Evolutionary conservation across 2,329 filamentous ascomycete species (phyloP).

Genomic region (Gaeumannomyces sp.): DNA sequence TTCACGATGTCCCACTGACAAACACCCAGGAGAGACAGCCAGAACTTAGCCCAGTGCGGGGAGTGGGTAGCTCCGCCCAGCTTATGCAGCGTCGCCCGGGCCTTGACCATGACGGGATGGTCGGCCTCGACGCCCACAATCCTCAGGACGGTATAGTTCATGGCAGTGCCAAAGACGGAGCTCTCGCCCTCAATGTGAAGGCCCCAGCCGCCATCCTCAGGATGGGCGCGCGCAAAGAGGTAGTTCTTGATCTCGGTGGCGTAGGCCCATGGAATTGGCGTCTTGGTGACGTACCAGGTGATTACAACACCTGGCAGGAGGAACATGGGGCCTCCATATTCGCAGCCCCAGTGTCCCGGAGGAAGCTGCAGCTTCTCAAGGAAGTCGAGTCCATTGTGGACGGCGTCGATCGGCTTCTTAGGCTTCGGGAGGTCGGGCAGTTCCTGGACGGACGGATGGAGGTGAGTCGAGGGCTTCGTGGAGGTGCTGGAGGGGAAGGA

Average conservation of each 20-base stretch:
- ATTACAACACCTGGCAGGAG: conserved; percentile 80
- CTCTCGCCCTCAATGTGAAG: conserved; percentile 92
- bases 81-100: conserved; percentile 73
- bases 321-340: conserved; percentile 98
- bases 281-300: conserved; percentile 83
- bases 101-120: conserved; percentile 78
- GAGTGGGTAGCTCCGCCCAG: conserved; percentile 77
- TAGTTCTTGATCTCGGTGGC: conserved; percentile 90
- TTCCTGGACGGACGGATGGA: conserved; percentile 41
- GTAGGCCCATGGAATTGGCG: conserved; percentile 72
- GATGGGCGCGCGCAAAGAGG: conserved; percentile 75
- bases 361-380: conserved; percentile 85
- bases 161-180: conserved; percentile 78
- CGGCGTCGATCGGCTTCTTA: conserved; percentile 68
- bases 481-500: neutral
- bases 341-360: conserved; percentile 91
- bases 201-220: conserved; percentile 93
- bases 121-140: conserved; percentile 79
- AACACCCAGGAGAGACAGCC: conserved; percentile 79
- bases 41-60: conserved; percentile 97
- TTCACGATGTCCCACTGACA: conserved; percentile 90
- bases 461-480: neutral
- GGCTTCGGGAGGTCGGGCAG: conserved; percentile 66
- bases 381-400: conserved; percentile 77
- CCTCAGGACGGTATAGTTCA: conserved; percentile 81